Percentiles rank a stretch among this genome's conserved stretches.
Conservation (phyloP, 2,329 filamentous ascomycete species). For the Epichloe festucae region DNA sequence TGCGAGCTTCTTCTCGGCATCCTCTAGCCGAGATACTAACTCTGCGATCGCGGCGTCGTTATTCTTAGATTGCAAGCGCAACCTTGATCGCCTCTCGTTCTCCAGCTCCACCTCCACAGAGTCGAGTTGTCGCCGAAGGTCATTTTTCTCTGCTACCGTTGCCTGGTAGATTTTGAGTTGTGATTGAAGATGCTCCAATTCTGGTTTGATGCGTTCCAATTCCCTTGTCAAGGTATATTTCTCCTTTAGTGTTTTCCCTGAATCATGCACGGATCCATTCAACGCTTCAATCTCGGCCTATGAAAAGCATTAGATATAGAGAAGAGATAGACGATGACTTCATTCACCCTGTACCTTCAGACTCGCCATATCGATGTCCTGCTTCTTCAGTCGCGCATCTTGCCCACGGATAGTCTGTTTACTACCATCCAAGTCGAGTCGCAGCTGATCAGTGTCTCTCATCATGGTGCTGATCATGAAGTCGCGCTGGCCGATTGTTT, state of each 20-base stretch:
- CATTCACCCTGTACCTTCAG: slow-evolving; percentile 28
- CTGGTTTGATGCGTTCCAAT: slow-evolving; percentile 38
- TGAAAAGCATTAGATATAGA: neutral
- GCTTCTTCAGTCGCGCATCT: slow-evolving; percentile 34
- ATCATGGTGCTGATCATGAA: slow-evolving; percentile 39
- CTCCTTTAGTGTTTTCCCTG: slow-evolving; percentile 52
- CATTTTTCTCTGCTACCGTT: slow-evolving; percentile 64
- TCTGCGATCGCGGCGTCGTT: slow-evolving; percentile 31
- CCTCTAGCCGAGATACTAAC: slow-evolving; percentile 22
- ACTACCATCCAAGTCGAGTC: slow-evolving; percentile 29
- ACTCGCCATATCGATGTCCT: slow-evolving; percentile 33
- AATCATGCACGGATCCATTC: slow-evolving; percentile 53
- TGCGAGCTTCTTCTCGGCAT: slow-evolving; percentile 23
- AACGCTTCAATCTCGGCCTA: slow-evolving; percentile 62
- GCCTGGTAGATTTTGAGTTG: slow-evolving; percentile 49
- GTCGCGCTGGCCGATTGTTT: slow-evolving; percentile 47
- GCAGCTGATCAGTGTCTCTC: slow-evolving; percentile 26
- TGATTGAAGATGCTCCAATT: slow-evolving; percentile 42
- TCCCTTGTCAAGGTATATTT: slow-evolving; percentile 41
- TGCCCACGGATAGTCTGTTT: slow-evolving; percentile 30
- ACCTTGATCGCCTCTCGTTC: slow-evolving; percentile 46
- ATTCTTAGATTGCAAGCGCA: slow-evolving; percentile 17
- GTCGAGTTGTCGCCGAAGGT: slow-evolving; percentile 64
- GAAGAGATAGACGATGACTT: neutral
- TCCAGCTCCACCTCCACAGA: slow-evolving; percentile 71